A percentile compares a stretch with the other conserved stretches of the same genome.
Conservation (phyloP, 331 rosid species). For the Pyracantha coccinea region DNA sequence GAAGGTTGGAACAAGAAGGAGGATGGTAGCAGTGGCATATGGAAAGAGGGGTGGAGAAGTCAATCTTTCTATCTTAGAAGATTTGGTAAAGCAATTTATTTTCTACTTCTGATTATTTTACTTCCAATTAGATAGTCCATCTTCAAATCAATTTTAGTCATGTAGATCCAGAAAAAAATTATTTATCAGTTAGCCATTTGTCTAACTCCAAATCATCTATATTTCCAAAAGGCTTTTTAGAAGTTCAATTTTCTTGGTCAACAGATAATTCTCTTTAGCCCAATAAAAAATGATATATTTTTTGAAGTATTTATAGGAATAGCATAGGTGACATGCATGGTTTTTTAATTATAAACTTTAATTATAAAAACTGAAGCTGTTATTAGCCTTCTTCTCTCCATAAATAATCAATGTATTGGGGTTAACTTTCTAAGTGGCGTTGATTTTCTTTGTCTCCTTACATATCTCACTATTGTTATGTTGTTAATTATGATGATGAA, state of each 20-base stretch:
- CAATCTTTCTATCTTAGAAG: constrained; percentile 69
- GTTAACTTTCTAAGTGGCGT: not conserved
- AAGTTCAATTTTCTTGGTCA: not conserved
- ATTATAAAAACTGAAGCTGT: not conserved
- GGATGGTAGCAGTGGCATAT: constrained; percentile 62
- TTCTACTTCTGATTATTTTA: not conserved
- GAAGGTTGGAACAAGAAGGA: constrained; percentile 87
- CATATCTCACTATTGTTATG: not conserved
- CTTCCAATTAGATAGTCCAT: not conserved
- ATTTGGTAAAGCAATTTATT: constrained; percentile 53
- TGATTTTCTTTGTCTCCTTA: not conserved
- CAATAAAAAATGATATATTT: not conserved
- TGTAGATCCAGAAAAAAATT: not conserved
- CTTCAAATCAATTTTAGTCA: not conserved
- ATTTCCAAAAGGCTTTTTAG: not conserved
- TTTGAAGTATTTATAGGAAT: not conserved
- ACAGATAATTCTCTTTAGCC: not conserved
- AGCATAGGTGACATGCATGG: not conserved
- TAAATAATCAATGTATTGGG: not conserved
- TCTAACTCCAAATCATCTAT: not conserved
- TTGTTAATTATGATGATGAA: not conserved
- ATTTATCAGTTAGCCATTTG: not conserved
- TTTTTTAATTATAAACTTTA: not conserved
- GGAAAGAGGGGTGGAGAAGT: constrained; percentile 84
- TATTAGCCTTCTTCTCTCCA: not conserved